phyloP scores from a whole-genome alignment of 2,329 filamentous ascomycete genomes.

The Hypoxylon sp. region DNA sequence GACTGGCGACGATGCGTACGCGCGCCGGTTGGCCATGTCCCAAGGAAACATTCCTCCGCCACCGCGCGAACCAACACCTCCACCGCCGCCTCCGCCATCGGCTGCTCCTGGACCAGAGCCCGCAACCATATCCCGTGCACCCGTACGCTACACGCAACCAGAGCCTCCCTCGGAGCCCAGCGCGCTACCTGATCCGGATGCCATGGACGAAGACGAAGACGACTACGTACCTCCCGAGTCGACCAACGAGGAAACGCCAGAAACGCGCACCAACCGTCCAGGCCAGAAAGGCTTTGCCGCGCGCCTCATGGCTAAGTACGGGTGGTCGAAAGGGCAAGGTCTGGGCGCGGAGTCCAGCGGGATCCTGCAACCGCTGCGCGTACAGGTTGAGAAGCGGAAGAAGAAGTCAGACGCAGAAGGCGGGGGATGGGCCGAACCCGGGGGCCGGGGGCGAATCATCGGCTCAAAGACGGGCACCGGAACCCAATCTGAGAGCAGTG shows the following conservation, averaged over 20 bases:
- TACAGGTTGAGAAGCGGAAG: constrained; percentile 88
- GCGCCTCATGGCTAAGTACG: constrained; percentile 92
- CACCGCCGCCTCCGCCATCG: constrained; percentile 56
- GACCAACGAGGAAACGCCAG: constrained; percentile 24
- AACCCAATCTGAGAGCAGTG: constrained; percentile 37
- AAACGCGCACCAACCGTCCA: constrained; percentile 74
- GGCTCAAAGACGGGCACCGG: constrained; percentile 69
- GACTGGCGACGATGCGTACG: constrained; percentile 79
- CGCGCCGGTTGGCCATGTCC: constrained; percentile 72
- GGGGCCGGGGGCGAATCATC: constrained; percentile 82
- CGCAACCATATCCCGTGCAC: constrained; percentile 81
- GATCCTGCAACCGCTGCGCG: constrained; percentile 86
- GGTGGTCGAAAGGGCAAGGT: constrained; percentile 90
- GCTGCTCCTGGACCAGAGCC: constrained; percentile 58
- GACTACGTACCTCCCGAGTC: constrained; percentile 53
- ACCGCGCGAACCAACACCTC: constrained; percentile 47
- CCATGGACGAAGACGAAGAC: constrained; percentile 56
- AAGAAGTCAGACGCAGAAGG: constrained; percentile 84
- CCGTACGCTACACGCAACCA: constrained; percentile 78
- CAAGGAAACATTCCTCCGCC: constrained; percentile 56
- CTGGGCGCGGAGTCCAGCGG: constrained; percentile 86
- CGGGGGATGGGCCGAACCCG: constrained; percentile 80
- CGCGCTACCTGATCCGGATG: constrained; percentile 57
- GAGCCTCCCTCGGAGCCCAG: constrained; percentile 65
- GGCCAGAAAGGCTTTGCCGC: constrained; percentile 89